A percentile compares a stretch with the other conserved stretches of the same genome.
Conservation (phyloP, 495 filamentous ascomycete species). For the Podospora pseudopauciseta region DNA sequence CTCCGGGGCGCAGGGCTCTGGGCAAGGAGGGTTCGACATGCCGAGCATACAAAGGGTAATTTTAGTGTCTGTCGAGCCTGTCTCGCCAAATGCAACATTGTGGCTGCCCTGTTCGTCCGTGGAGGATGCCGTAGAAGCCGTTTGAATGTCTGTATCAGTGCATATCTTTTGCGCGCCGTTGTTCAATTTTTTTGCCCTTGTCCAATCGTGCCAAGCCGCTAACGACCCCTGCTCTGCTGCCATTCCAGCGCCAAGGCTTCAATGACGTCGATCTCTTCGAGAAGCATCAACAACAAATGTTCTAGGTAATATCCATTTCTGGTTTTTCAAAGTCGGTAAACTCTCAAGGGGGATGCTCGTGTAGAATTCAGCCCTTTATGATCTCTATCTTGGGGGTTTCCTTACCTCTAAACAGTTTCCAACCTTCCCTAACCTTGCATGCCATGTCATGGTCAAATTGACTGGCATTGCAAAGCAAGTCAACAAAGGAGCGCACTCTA, state of each 20-base stretch:
- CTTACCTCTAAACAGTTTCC: no score
- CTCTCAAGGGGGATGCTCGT: no score
- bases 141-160: background rate
- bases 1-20: background rate
- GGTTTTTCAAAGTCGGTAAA: no score
- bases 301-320: no score
- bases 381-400: no score
- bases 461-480: no score
- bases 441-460: no score
- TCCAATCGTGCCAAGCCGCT: background rate
- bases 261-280: background rate
- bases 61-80: background rate
- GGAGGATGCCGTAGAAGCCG: background rate
- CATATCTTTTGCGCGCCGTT: background rate
- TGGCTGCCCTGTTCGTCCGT: background rate
- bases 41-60: constrained; percentile 4
- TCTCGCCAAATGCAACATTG: constrained; percentile 8
- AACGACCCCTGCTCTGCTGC: background rate
- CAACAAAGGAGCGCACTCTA: no score
- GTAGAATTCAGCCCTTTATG: no score
- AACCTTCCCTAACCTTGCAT: no score
- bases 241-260: background rate
- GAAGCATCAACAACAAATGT: background rate
- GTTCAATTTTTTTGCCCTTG: background rate
- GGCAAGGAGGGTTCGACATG: constrained; percentile 1